These are phyloP conservation scores for Cunninghamia lanceolata DNA, from an alignment of 75 land plant genomes.

Conservation along the genomic window DNA sequence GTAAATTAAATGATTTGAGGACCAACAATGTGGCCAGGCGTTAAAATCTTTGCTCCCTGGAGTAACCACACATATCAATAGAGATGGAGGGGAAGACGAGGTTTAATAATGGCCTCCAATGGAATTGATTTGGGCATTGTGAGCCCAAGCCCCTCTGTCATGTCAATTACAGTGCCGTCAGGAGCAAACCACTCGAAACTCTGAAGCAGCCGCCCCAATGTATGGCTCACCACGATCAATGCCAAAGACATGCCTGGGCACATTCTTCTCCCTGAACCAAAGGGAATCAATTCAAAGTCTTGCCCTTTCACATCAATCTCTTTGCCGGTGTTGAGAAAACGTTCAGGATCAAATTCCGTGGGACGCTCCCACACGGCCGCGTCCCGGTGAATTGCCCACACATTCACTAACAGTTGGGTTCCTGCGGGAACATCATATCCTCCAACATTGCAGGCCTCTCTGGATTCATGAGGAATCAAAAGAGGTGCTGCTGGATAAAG, in stretches of 20 bases:
- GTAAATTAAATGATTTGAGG: too few species aligned
- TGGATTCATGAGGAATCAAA: too few species aligned
- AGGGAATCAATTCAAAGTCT: slow-evolving; percentile 25
- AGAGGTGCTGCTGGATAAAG: background rate
- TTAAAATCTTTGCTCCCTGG: too few species aligned
- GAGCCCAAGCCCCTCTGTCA: slow-evolving; percentile 46
- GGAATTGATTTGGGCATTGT: slow-evolving; percentile 43
- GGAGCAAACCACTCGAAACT: slow-evolving; percentile 42
- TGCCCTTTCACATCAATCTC: slow-evolving; percentile 29
- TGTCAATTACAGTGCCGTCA: slow-evolving; percentile 32
- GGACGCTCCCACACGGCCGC: slow-evolving; percentile 30
- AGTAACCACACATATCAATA: background rate
- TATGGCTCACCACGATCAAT: slow-evolving; percentile 18
- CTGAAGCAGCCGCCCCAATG: slow-evolving; percentile 33
- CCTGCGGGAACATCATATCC: slow-evolving; percentile 2
- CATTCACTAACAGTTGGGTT: slow-evolving; percentile 5
- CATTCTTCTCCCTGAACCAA: slow-evolving; percentile 32
- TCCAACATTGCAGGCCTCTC: background rate
- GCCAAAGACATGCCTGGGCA: slow-evolving; percentile 47
- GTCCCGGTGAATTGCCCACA: background rate
- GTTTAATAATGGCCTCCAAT: slow-evolving; percentile 29
- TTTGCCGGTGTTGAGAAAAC: slow-evolving; percentile 22
- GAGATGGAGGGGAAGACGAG: slow-evolving; percentile 26
- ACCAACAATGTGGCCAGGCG: too few species aligned
- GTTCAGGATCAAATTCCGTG: slow-evolving; percentile 33